Base-by-base conservation (phyloP, 2,329 filamentous ascomycete species). In the Colletotrichum musae region DNA sequence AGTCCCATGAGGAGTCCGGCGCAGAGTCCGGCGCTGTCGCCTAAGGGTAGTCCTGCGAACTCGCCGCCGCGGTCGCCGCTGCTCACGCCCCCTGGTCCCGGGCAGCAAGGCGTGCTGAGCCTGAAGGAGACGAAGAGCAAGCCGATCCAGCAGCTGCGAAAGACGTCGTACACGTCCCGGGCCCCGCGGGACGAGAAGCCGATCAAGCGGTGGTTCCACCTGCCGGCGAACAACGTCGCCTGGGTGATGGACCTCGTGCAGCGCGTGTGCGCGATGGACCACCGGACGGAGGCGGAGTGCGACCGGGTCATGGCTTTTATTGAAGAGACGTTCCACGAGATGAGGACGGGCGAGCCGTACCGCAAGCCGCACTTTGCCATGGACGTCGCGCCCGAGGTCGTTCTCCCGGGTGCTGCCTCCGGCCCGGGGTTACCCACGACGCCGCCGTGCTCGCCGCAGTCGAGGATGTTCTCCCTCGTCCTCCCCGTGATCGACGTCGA, bases 161-260 rank as follows among this genome's bases (percentile, higher is more conserved):
- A 68, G 48, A 61, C 47, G 9, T 70, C 70, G 43, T 53, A 68
- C 18, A 43, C 66, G 9, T 28, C 58, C 10, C 41, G 58, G 1
- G 32, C 16, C 7, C n/a, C 10, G 9, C 32, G 50, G 21, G 64
- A 58, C 21, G 58, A 64, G 53, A 70, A 36, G 15, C 69, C 71
- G 0, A 16, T 72, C 4, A 72, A 72, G 65, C 6, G 71, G 16
- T 72, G 71, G 71, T 65, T 72, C 5, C 71, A 72, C 24, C 64
- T 72, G 0, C 71, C 71, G 4, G 69, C 71, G 7, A 72, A 72
- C 41, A 72, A 72, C 28, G 62, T 72, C 2, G 60, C 71, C 28
- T 72, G 71, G 71, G 69, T 72, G 43, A 71, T 71, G 54, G 71
- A 72, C 26, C 65, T 72, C 21, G 71, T 71, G 32, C 71, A 72